These are phyloP conservation scores for Puccinia polysora DNA, from an alignment of 1,284 basidiomycete species.

Conservation along the genomic window DNA sequence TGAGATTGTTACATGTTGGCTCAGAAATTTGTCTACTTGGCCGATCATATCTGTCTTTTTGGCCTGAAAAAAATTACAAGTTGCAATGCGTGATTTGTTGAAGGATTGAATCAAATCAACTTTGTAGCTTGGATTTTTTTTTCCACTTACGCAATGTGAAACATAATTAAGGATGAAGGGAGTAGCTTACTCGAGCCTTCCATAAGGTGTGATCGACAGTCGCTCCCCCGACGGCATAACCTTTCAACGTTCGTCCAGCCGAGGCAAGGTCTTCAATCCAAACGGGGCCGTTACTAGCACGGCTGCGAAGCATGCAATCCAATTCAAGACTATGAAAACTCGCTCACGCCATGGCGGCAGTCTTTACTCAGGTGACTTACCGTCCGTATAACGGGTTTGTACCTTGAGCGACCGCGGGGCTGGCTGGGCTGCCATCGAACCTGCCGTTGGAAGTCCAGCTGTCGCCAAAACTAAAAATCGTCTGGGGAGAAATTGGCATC, in stretches of 20 bases:
- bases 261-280: conserved; percentile 10
- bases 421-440: not conserved
- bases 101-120: too few species aligned
- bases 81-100: not conserved
- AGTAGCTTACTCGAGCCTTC: conserved; percentile 9
- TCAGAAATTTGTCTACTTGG: conserved; percentile 21
- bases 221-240: conserved; percentile 28
- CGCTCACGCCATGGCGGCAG: not conserved
- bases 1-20: not conserved
- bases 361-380: not conserved
- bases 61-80: not conserved
- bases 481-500: not conserved
- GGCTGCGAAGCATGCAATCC: not conserved
- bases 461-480: conserved; percentile 30
- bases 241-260: not conserved
- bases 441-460: conserved; percentile 24
- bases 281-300: conserved; percentile 17
- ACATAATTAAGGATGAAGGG: not conserved
- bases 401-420: not conserved
- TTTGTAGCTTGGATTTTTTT: too few species aligned
- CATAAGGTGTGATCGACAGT: conserved; percentile 20
- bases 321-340: not conserved
- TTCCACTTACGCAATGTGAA: not conserved
- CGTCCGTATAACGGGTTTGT: conserved; percentile 10
- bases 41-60: conserved; percentile 23